Conservation (phyloP, 768 basidiomycete species). For the Xerocomus potaroensis region DNA sequence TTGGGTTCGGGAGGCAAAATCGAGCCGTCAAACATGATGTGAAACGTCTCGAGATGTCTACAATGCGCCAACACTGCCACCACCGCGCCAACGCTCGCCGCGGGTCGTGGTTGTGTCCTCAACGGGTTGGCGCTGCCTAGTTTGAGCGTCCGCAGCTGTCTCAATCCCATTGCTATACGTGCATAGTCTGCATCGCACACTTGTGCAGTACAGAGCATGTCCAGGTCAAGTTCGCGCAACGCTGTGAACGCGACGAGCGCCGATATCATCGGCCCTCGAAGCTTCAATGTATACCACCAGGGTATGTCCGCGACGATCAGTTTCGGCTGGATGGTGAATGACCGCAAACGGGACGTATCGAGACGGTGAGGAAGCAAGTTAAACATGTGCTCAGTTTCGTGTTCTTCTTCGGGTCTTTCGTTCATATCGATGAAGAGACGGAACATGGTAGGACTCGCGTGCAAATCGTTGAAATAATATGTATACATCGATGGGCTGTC, state of each 20-base stretch:
- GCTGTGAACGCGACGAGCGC: conserved; percentile 11
- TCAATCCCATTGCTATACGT: conserved; percentile 7
- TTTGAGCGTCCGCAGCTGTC: conserved; percentile 9
- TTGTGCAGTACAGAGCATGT: conserved; percentile 8
- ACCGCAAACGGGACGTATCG: conserved; percentile 4
- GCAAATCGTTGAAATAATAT: conserved; percentile 6
- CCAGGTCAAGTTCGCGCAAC: conserved; percentile 16
- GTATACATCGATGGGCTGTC: conserved; percentile 3
- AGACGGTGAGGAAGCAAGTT: conserved; percentile 12
- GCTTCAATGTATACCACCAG: not conserved
- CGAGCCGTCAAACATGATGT: conserved; percentile 17
- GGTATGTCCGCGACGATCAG: conserved; percentile 1
- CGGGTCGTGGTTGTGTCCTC: conserved; percentile 1
- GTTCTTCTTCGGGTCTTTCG: not conserved
- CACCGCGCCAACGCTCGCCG: conserved; percentile 8
- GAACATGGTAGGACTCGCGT: conserved; percentile 10
- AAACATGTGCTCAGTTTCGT: conserved; percentile 4
- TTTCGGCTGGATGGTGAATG: conserved; percentile 6
- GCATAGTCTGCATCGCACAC: conserved; percentile 11
- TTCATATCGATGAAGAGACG: conserved; percentile 9
- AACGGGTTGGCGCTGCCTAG: conserved; percentile 11
- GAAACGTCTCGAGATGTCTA: conserved; percentile 9
- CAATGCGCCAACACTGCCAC: conserved; percentile 14
- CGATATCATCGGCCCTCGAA: conserved; percentile 2
- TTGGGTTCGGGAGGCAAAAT: not conserved